Percentiles rank a stretch among this genome's conserved stretches.
These are phyloP conservation scores for Fusarium sp. DNA, from an alignment of 2,329 filamentous ascomycete species.

Conservation along the genomic window DNA sequence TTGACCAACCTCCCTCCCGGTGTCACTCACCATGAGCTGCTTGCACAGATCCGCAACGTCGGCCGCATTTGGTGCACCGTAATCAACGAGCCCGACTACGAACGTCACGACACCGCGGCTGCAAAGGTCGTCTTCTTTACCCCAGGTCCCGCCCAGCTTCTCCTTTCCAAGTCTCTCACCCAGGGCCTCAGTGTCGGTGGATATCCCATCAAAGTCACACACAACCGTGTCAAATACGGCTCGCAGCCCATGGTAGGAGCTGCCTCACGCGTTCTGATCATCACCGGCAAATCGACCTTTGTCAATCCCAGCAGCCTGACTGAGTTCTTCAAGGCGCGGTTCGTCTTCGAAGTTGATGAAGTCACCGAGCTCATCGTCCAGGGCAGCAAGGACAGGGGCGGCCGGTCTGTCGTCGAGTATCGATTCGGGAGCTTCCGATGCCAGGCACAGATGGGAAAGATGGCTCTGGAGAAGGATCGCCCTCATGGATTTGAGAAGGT, in stretches of 20 bases:
- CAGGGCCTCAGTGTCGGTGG: constrained; percentile 55
- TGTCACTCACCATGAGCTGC: constrained; percentile 59
- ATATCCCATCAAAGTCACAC: constrained; percentile 55
- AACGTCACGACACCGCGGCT: constrained; percentile 56
- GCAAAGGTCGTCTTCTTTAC: constrained; percentile 66
- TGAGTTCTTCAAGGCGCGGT: constrained; percentile 57
- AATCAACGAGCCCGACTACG: constrained; percentile 63
- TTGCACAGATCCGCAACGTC: constrained; percentile 58
- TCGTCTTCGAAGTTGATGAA: constrained; percentile 64
- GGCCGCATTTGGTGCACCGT: constrained; percentile 66
- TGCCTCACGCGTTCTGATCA: constrained; percentile 64
- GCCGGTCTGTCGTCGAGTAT: constrained; percentile 60
- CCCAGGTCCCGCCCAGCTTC: constrained; percentile 54
- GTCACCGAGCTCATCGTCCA: constrained; percentile 52
- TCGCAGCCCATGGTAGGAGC: constrained; percentile 48
- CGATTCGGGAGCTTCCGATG: constrained; percentile 68
- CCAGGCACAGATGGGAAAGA: constrained; percentile 65
- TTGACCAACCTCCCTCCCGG: constrained; percentile 63
- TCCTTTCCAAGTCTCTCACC: constrained; percentile 45
- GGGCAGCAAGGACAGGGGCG: constrained; percentile 26
- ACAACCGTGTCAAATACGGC: constrained; percentile 64
- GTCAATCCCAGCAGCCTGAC: constrained; percentile 59
- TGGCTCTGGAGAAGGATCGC: constrained; percentile 54
- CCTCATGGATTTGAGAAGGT: constrained; percentile 55
- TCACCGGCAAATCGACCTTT: constrained; percentile 60